These are phyloP conservation scores for Fusarium sp. DNA, from an alignment of 2,329 filamentous ascomycete genomes.

Conservation along the genomic window DNA sequence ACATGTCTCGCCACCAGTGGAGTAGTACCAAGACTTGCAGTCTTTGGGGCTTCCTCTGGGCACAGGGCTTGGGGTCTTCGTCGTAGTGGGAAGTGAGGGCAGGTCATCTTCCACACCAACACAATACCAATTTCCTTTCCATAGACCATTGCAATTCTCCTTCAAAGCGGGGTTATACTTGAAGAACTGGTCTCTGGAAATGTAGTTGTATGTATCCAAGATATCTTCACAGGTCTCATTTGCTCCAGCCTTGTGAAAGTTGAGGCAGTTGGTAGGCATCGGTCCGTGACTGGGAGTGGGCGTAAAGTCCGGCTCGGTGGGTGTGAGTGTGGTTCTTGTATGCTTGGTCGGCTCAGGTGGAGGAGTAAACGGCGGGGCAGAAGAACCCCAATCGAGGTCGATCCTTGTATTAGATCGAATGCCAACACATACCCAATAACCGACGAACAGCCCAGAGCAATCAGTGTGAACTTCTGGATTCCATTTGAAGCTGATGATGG, in stretches of 20 bases:
- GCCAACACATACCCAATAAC: background rate
- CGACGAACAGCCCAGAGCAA: background rate
- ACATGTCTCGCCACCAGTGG: background rate
- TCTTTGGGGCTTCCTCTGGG: background rate
- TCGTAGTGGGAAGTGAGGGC: background rate
- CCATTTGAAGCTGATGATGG: background rate
- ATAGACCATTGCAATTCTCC: background rate
- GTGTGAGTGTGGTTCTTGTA: accelerated
- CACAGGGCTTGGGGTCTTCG: background rate
- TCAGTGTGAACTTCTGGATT: background rate
- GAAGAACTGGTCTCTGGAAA: background rate
- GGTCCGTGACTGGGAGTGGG: background rate
- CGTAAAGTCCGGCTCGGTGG: accelerated
- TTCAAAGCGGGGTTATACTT: background rate
- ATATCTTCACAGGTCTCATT: background rate
- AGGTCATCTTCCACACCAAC: background rate
- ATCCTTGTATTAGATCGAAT: accelerated
- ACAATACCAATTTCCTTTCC: slow-evolving; percentile 5
- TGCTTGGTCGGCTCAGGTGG: background rate
- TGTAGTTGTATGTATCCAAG: background rate
- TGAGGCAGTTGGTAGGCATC: background rate
- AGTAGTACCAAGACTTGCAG: slow-evolving; percentile 3
- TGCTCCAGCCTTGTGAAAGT: background rate
- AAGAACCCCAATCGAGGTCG: background rate
- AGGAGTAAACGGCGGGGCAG: background rate